phyloP scores from a whole-genome alignment of 1,284 basidiomycete species.

The Phlebopus sp. region DNA sequence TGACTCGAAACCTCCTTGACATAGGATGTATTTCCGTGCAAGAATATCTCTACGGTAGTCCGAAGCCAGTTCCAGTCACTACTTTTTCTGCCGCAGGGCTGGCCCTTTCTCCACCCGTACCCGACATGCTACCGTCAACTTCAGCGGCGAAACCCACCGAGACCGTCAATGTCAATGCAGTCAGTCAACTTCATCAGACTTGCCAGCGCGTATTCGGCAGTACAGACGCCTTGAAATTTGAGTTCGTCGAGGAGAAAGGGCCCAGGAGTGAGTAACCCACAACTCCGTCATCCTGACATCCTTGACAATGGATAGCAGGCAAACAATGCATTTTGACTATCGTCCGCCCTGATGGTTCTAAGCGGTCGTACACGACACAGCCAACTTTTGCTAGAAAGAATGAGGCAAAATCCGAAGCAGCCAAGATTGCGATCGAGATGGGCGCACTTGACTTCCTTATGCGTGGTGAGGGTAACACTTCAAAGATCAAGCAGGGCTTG shows the following conservation, averaged over 20 bases:
- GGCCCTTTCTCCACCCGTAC: neutral
- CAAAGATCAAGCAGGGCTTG: conserved; percentile 32
- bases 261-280: conserved; percentile 31
- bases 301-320: conserved; percentile 31
- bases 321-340: conserved; percentile 60
- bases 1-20: conserved; percentile 16
- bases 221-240: conserved; percentile 39
- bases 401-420: conserved; percentile 52
- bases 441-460: conserved; percentile 58
- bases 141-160: neutral
- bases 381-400: conserved; percentile 39
- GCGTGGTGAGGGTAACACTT: conserved; percentile 30
- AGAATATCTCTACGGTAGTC: conserved; percentile 19
- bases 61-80: neutral
- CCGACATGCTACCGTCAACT: neutral
- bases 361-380: conserved; percentile 50
- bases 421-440: conserved; percentile 51
- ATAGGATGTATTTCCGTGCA: conserved; percentile 24
- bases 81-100: neutral
- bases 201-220: conserved; percentile 43
- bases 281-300: neutral
- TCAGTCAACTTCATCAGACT: conserved; percentile 40
- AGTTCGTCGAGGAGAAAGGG: conserved; percentile 39
- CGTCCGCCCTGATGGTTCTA: conserved; percentile 47
- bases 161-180: conserved; percentile 14